Evolutionary conservation across 768 basidiomycete species (phyloP), one percentile per base, ranked within the genome.

Genomic region (Hericium rajendrae): DNA sequence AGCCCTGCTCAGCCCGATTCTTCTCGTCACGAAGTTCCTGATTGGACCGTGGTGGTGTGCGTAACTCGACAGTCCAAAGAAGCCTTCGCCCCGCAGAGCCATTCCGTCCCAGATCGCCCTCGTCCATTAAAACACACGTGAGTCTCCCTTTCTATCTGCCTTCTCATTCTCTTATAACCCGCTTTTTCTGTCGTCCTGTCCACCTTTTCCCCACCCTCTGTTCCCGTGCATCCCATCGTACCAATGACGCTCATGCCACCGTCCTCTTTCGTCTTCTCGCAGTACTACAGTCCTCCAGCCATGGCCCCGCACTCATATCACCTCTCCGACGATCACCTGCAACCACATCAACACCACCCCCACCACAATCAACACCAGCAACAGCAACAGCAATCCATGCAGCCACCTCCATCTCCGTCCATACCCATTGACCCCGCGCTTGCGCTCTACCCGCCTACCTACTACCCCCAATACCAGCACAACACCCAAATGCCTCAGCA

Each of bases 351-450:
- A 70, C 69, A 67, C 65, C 61, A 74, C 65, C 60, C 68, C 67
- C 69, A 69, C 53, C 72, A 76, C 59, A 73, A 77, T 68, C 52
- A 53, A 22, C 32, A 53, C 4, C 32, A 60, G 48, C 61, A 58
- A 37, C 60, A 61, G 28, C 52, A 54, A 37, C 41, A 54, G 26
- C 78, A 78, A 59, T 71, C 73, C 10, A 78, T 77, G 74, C 78
- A 76, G 55, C 75, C 76, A 11, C 78, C 83, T 56, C 77, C 79
- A 54, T 82, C 85, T 24, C 79, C 84, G 0, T 74, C 83, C 46
- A 74, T 82, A 53, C 82, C 81, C 38, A 84, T 88, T 55, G 88
- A 90, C 70, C 87, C 87, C 20, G 72, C 85, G 4, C 75, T 90
- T 38, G 86, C 83, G n/a, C 70, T 86, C 37, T 86, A 85, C 58